Evolutionary conservation across 225 moss, liverwort and hornwort genomes (phyloP).

Genomic region (Physcomitrium patens): DNA sequence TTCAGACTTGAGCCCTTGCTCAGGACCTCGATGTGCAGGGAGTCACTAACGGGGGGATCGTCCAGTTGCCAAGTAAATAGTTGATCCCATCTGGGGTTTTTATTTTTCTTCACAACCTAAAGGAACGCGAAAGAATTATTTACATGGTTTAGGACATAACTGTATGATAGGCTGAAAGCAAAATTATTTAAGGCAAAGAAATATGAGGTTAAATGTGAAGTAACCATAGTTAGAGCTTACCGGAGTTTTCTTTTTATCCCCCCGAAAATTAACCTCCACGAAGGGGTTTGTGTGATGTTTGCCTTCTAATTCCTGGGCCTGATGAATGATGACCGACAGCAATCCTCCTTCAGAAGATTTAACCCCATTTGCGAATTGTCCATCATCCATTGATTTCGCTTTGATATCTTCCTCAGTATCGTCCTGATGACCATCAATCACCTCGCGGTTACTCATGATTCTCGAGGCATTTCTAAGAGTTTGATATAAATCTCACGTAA

Average conservation of each 20-base stretch:
- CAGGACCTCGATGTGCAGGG: slow-evolving; percentile 71
- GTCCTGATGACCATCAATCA: slow-evolving; percentile 37
- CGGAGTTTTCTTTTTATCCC: slow-evolving; percentile 69
- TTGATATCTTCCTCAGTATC: slow-evolving; percentile 41
- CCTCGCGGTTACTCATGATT: neutral
- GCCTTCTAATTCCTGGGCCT: slow-evolving; percentile 88
- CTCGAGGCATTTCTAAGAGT: neutral
- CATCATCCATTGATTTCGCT: slow-evolving; percentile 23
- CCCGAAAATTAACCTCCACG: slow-evolving; percentile 75
- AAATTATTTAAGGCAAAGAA: neutral
- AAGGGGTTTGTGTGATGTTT: slow-evolving; percentile 94
- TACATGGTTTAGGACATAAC: neutral
- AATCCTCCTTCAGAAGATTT: slow-evolving; percentile 67
- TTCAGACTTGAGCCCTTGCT: slow-evolving; percentile 78
- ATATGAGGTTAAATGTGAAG: no score
- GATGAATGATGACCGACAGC: slow-evolving; percentile 64
- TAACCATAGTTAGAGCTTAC: slow-evolving; percentile 33
- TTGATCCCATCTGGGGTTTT: slow-evolving; percentile 78
- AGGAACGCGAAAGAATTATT: neutral
- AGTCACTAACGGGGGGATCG: slow-evolving; percentile 74
- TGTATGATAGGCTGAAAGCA: neutral
- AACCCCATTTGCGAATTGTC: slow-evolving; percentile 46
- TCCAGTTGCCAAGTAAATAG: slow-evolving; percentile 70
- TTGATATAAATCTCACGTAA: neutral
- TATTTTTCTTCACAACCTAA: slow-evolving; percentile 89